Percentiles rank a stretch among this genome's conserved stretches.
phyloP scores from a whole-genome alignment of 306 rosid species.

The Vigna angularis region DNA sequence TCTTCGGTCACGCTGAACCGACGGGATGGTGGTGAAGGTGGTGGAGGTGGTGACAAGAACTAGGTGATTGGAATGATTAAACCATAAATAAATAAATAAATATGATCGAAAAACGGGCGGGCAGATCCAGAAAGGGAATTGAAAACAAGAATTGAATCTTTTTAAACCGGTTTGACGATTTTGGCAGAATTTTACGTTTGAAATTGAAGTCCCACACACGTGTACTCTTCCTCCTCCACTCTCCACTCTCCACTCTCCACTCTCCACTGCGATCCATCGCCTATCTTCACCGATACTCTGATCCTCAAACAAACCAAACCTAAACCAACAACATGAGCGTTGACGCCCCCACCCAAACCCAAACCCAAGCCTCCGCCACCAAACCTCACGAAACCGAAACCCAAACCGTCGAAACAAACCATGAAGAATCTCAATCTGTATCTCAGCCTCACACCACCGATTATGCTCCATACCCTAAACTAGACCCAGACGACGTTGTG shows the following conservation, averaged over 20 bases:
- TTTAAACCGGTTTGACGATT: neutral
- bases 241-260: neutral
- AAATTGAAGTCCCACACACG: slow-evolving; percentile 30
- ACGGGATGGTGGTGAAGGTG: slow-evolving; percentile 28
- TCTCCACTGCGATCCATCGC: neutral
- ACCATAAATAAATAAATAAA: too few relatives aligned
- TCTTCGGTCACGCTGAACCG: slow-evolving; percentile 54
- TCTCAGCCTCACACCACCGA: slow-evolving; percentile 57
- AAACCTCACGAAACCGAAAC: slow-evolving; percentile 26
- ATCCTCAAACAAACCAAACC: slow-evolving; percentile 8
- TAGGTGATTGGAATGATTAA: slow-evolving; percentile 41
- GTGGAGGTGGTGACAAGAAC: slow-evolving; percentile 31
- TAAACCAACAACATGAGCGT: slow-evolving; percentile 23
- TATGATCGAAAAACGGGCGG: neutral
- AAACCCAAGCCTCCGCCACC: slow-evolving; percentile 1
- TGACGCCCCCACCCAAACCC: neutral
- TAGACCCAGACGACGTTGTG: slow-evolving; percentile 68
- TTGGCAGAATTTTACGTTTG: slow-evolving; percentile 30
- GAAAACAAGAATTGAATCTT: neutral
- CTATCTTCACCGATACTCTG: neutral
- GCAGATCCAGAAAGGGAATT: slow-evolving; percentile 32
- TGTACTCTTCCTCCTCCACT: neutral
- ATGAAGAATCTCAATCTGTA: neutral
- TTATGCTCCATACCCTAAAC: slow-evolving; percentile 83
- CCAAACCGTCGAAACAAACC: neutral